Conservation (phyloP, 371 early-diverging fungal species). For the Mortierella sp. region DNA sequence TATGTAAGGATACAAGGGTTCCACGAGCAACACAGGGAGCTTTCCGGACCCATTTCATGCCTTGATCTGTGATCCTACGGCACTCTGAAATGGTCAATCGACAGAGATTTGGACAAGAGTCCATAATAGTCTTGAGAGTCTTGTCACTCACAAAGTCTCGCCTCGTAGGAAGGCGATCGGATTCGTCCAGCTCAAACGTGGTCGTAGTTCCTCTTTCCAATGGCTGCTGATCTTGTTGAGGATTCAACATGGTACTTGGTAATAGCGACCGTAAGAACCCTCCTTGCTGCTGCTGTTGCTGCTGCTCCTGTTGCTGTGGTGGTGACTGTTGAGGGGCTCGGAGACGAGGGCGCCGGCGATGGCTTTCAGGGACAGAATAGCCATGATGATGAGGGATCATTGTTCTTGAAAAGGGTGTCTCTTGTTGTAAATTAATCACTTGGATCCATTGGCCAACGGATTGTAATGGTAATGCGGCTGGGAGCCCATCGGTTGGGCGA, state of each 20-base stretch:
- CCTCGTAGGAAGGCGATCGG: slow-evolving; percentile 13
- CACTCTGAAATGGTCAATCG: slow-evolving; percentile 48
- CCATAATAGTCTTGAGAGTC: slow-evolving; percentile 32
- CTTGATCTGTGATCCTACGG: slow-evolving; percentile 40
- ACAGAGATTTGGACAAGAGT: slow-evolving; percentile 38
- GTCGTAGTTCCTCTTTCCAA: background rate
- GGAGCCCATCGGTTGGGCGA: slow-evolving; percentile 23
- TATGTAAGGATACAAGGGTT: slow-evolving; percentile 38
- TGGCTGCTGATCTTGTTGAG: slow-evolving; percentile 2
- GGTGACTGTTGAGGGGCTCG: background rate
- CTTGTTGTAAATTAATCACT: slow-evolving; percentile 44
- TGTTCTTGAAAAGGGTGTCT: slow-evolving; percentile 21
- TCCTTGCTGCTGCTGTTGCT: slow-evolving; percentile 4
- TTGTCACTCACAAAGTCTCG: slow-evolving; percentile 33
- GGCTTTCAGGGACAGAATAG: background rate
- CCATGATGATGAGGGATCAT: slow-evolving; percentile 1
- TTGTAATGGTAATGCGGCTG: slow-evolving; percentile 22
- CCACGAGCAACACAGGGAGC: slow-evolving; percentile 23
- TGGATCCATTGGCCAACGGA: slow-evolving; percentile 50
- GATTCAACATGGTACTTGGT: too few species aligned
- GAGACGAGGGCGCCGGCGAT: background rate
- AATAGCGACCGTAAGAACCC: slow-evolving; percentile 18
- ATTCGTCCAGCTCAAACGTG: background rate
- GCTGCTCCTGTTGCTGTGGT: slow-evolving; percentile 3
- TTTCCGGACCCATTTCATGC: slow-evolving; percentile 22